These are phyloP conservation scores for Amanita phalloides DNA, from an alignment of 768 basidiomycete species.

Conservation along the genomic window DNA sequence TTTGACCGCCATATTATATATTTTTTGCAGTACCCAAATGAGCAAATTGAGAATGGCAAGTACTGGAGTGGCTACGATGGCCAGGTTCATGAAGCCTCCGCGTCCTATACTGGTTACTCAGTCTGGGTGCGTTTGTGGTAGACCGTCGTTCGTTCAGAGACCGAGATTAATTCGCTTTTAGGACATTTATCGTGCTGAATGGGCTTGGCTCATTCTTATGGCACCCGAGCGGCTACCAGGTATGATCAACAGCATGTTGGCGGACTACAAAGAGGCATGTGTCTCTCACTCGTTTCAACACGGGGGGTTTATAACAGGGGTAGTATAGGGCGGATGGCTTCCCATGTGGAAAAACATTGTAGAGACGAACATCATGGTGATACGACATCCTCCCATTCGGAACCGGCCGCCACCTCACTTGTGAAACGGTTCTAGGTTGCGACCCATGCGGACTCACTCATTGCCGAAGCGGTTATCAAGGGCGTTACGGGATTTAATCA, in stretches of 20 bases:
- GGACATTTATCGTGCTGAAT: slow-evolving; percentile 74
- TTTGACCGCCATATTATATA: neutral
- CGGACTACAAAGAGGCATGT: slow-evolving; percentile 58
- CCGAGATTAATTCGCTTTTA: slow-evolving; percentile 14
- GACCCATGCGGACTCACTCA: slow-evolving; percentile 71
- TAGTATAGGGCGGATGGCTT: slow-evolving; percentile 57
- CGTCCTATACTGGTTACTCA: slow-evolving; percentile 75
- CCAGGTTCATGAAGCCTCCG: slow-evolving; percentile 38
- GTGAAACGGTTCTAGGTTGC: slow-evolving; percentile 35
- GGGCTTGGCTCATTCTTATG: slow-evolving; percentile 71
- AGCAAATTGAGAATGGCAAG: slow-evolving; percentile 50
- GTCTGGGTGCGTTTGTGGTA: slow-evolving; percentile 48
- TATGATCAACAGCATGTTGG: slow-evolving; percentile 73
- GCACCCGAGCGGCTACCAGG: slow-evolving; percentile 68
- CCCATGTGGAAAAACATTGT: slow-evolving; percentile 90
- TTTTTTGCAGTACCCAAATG: slow-evolving; percentile 56
- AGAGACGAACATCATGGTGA: slow-evolving; percentile 80
- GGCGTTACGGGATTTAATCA: slow-evolving; percentile 53
- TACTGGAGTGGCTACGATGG: slow-evolving; percentile 80
- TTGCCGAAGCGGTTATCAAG: slow-evolving; percentile 64
- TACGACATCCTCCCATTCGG: neutral
- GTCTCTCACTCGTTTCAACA: neutral
- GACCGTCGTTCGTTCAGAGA: neutral
- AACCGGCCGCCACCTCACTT: neutral
- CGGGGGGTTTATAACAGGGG: neutral